Evolutionary conservation across 805 yeast genomes (phyloP), one percentile per base, ranked within the genome.

Genomic region (Candida coleopterorum): DNA sequence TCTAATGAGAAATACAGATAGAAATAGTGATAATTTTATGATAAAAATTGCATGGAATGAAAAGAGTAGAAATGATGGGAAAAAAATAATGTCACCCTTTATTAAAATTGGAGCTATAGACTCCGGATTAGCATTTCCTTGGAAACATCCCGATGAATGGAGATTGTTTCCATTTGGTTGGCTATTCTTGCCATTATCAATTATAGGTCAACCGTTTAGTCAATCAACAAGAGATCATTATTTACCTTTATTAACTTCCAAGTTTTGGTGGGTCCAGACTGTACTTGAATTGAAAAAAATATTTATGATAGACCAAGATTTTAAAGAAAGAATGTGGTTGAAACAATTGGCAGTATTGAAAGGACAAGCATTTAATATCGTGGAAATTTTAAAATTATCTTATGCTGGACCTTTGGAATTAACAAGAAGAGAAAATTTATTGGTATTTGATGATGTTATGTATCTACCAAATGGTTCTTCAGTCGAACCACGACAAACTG

Each of bases 71-170:
- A 23, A 11, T 2, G 46, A 51, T 22, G 44, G 48, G 6, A 26
- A 15, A 10, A 39, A 39, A 12, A 34, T 30, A 9, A 25, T 44
- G 27, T 29, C 44, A 11, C 81, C 81, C 0, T 38, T 27, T 1
- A 41, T 82, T 10, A 68, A 62, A 34, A 64, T 82, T 21, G 87
- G 85, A 2, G 90, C 89, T 1, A 82, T 82, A 30, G 89, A 82
- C 48, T 79, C 85, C 11, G 88, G 88, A 0, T 61, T 82, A 21
- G 70, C 88, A 0, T 81, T 79, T 47, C 89, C 90, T 4, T 82
- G 87, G 87, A 81, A 82, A 48, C 86, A 81, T 45, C 89, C 89
- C 0, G 85, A 82, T 55, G 87, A 81, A 49, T 81, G 88, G 86
- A 59, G 89, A 38, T 78, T 85, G 0, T 82, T 79, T 47, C 89